phyloP scores from a whole-genome alignment of 2,329 filamentous ascomycete genomes.

The Exophiala phaeomuriformis region DNA sequence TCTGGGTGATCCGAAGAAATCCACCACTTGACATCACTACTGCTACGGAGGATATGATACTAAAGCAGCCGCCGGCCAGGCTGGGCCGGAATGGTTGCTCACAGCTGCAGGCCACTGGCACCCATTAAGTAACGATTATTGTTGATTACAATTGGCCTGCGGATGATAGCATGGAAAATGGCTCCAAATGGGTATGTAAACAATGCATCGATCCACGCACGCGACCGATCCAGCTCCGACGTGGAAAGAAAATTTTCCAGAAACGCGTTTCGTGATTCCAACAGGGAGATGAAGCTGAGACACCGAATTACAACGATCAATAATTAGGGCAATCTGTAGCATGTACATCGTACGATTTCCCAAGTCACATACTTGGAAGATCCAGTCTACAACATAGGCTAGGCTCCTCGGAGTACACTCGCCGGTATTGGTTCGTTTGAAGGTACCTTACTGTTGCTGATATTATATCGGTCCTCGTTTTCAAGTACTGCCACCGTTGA shows the following conservation, averaged over 20 bases:
- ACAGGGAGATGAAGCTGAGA: constrained; percentile 21
- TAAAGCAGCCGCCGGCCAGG: neutral
- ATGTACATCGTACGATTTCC: no score
- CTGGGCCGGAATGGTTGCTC: neutral
- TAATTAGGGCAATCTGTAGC: neutral
- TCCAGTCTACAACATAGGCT: no score
- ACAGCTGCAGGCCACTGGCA: neutral
- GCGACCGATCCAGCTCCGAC: neutral
- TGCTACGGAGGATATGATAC: neutral
- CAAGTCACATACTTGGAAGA: no score
- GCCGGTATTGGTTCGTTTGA: no score
- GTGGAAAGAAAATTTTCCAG: constrained; percentile 6
- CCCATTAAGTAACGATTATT: neutral
- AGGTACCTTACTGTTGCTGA: no score
- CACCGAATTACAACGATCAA: constrained; percentile 3
- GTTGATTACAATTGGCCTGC: neutral
- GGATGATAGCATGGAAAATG: neutral
- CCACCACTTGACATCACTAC: constrained; percentile 12
- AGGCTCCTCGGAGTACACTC: no score
- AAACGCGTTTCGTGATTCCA: constrained; percentile 1
- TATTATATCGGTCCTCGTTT: no score
- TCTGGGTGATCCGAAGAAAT: constrained; percentile 8
- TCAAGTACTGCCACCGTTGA: no score
- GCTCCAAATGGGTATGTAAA: neutral
- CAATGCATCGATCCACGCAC: constrained; percentile 6